A percentile compares a stretch with the other conserved stretches of the same genome.
These are phyloP conservation scores for Rubia occidens DNA, from an alignment of 305 asterid genomes.

Conservation along the genomic window DNA sequence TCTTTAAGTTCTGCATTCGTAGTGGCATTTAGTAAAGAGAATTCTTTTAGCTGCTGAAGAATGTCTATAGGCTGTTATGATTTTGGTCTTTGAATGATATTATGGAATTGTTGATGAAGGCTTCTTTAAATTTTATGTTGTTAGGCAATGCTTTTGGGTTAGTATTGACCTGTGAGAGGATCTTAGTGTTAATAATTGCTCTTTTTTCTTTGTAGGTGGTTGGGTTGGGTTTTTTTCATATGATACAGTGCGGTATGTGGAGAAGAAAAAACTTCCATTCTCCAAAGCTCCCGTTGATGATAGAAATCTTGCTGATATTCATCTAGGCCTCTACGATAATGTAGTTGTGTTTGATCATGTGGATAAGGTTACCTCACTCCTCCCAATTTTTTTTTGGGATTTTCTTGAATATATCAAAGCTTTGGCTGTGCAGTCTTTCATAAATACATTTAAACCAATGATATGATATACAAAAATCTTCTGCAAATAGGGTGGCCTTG, in stretches of 20 bases:
- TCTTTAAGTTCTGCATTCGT: background rate
- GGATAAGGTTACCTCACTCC: slow-evolving; percentile 58
- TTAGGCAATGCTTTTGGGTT: background rate
- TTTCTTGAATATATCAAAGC: slow-evolving; percentile 6
- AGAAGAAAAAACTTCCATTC: slow-evolving; percentile 84
- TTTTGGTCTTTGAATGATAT: background rate
- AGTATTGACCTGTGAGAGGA: background rate
- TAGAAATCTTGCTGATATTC: slow-evolving; percentile 84
- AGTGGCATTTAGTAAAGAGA: background rate
- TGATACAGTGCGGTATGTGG: slow-evolving; percentile 87
- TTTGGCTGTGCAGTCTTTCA: background rate
- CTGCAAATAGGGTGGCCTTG: background rate
- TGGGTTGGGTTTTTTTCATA: slow-evolving; percentile 98
- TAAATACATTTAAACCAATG: background rate
- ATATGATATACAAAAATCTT: background rate
- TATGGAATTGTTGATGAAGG: background rate
- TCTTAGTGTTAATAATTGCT: slow-evolving; percentile 15
- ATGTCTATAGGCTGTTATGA: background rate
- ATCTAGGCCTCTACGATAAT: slow-evolving; percentile 89
- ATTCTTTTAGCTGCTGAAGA: background rate
- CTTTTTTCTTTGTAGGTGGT: slow-evolving; percentile 60
- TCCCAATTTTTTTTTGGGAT: background rate
- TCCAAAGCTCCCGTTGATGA: slow-evolving; percentile 76
- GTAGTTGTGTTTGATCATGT: slow-evolving; percentile 90
- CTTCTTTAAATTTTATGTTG: background rate